phyloP scores from a whole-genome alignment of 225 moss, liverwort and hornwort species.

The Polytrichum commune region DNA sequence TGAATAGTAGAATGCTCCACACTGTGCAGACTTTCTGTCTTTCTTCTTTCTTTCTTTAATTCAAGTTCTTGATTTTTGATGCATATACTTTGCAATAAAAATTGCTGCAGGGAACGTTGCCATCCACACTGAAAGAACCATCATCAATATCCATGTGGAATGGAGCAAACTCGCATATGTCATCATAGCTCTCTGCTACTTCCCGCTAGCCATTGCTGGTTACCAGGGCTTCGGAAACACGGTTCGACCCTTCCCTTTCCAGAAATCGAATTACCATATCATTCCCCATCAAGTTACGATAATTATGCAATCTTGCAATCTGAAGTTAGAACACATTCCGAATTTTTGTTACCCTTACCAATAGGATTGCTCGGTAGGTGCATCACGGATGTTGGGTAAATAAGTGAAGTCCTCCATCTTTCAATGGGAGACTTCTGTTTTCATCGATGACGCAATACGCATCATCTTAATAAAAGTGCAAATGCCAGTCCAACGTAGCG shows the following conservation, averaged over 20 bases:
- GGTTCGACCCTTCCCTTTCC: slow-evolving; percentile 10
- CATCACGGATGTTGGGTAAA: no score
- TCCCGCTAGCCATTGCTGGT: slow-evolving; percentile 59
- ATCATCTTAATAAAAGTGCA: no score
- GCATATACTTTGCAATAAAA: not conserved
- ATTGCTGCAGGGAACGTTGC: slow-evolving; percentile 62
- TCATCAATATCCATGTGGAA: slow-evolving; percentile 70
- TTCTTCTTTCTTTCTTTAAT: not conserved
- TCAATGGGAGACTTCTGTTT: no score
- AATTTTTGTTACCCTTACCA: no score
- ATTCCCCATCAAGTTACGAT: no score
- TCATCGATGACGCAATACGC: no score
- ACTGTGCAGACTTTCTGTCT: not conserved
- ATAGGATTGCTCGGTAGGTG: no score
- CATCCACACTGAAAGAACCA: slow-evolving; percentile 65
- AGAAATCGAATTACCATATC: no score
- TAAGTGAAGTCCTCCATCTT: no score
- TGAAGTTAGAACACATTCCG: no score
- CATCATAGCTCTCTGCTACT: slow-evolving; percentile 65
- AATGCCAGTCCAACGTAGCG: no score
- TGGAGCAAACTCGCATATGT: slow-evolving; percentile 54
- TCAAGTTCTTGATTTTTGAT: not conserved
- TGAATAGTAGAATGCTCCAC: not conserved
- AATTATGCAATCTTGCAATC: no score
- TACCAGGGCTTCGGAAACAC: slow-evolving; percentile 71